These are phyloP conservation scores for Nakazawaea ishiwadae DNA, from an alignment of 805 yeast species.

Conservation along the genomic window DNA sequence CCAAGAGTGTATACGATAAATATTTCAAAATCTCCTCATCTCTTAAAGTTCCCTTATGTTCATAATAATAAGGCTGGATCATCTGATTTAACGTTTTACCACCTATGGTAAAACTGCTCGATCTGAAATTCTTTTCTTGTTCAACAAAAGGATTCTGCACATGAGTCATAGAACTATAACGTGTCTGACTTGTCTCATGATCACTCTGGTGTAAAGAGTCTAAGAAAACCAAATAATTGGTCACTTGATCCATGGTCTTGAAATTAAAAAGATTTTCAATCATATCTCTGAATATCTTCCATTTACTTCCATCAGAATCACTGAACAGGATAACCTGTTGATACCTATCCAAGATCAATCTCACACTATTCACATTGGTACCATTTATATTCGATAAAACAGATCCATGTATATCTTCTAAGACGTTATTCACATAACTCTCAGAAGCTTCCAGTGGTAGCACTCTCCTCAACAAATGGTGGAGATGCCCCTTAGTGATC, in stretches of 20 bases:
- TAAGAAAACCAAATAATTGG: constrained; percentile 31
- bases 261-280: constrained; percentile 26
- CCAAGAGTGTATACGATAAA: constrained; percentile 53
- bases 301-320: constrained; percentile 18
- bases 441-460: constrained; percentile 34
- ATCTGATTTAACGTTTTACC: constrained; percentile 25
- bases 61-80: constrained; percentile 27
- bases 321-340: constrained; percentile 21
- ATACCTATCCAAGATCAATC: constrained; percentile 14
- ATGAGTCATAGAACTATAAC: constrained; percentile 1
- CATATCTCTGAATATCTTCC: constrained; percentile 30
- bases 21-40: constrained; percentile 40
- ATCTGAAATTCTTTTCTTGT: constrained; percentile 7
- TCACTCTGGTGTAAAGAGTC: constrained; percentile 19
- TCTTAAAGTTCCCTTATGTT: constrained; percentile 25
- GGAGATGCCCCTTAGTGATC: constrained; percentile 28
- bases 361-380: not conserved
- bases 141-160: not conserved
- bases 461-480: constrained; percentile 30
- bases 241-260: constrained; percentile 28
- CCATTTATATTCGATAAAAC: constrained; percentile 1
- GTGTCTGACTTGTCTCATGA: not conserved
- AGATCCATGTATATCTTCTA: constrained; percentile 8
- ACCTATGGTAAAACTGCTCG: constrained; percentile 7
- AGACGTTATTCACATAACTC: constrained; percentile 27